These are phyloP conservation scores for Phytopythium kandeliae DNA, from an alignment of 352 stramenopile genomes.

Conservation along the genomic window DNA sequence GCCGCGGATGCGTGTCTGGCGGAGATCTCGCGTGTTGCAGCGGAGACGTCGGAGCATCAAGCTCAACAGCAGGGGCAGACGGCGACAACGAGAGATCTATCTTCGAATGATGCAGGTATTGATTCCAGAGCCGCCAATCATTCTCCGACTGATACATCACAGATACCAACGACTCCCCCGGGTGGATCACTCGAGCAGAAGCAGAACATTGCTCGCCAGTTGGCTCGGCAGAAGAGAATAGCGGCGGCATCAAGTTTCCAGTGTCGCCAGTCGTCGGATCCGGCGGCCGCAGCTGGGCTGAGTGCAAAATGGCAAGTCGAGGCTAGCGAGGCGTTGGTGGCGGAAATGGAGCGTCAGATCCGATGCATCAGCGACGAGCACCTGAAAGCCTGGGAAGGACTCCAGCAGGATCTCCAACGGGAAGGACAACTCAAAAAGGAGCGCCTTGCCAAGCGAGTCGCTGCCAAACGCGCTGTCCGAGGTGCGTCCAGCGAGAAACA, in stretches of 20 bases:
- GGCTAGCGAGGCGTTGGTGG: constrained; percentile 6
- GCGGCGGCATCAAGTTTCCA: not conserved
- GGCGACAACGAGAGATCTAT: not conserved
- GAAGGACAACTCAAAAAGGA: constrained; percentile 14
- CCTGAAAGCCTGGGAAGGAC: constrained; percentile 16
- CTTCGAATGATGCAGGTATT: not conserved
- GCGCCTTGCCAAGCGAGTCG: constrained; percentile 15
- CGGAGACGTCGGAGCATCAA: not conserved
- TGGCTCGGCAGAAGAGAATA: not conserved
- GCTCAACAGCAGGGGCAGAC: not conserved
- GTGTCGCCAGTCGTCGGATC: not conserved
- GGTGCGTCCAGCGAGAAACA: not conserved
- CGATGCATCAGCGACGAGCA: constrained; percentile 21
- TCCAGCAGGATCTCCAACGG: constrained; percentile 15
- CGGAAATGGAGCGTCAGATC: constrained; percentile 28
- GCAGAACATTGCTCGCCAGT: not conserved
- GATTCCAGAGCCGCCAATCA: not conserved
- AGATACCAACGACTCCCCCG: not conserved
- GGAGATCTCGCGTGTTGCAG: not conserved
- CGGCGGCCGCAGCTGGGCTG: too few species aligned
- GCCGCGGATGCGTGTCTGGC: constrained; percentile 7
- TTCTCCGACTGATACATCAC: not conserved
- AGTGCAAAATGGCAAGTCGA: not conserved
- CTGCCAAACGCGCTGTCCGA: constrained; percentile 10
- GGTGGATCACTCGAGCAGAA: not conserved